Percentiles rank a stretch among this genome's conserved stretches.
Evolutionary conservation across 495 filamentous ascomycete genomes (phyloP).

Genomic region (Neurospora tetraspora): DNA sequence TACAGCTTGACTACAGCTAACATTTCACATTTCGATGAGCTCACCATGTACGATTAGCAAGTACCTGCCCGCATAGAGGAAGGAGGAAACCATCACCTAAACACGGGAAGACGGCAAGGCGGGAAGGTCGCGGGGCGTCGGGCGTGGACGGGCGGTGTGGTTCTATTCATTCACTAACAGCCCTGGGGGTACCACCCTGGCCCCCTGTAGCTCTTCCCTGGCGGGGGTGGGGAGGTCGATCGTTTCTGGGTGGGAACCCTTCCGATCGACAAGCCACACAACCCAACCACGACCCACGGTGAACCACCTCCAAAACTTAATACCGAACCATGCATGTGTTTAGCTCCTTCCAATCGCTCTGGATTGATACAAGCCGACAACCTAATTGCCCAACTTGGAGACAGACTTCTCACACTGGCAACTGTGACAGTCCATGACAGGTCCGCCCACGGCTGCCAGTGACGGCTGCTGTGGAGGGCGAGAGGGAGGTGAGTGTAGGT

Average conservation of each 20-base stretch:
- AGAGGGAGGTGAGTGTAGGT: neutral
- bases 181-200: neutral
- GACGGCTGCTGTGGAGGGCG: neutral
- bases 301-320: conserved; percentile 10
- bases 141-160: neutral
- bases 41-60: neutral
- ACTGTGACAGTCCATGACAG: neutral
- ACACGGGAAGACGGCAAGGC: neutral
- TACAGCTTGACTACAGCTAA: neutral
- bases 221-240: too few species aligned
- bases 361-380: neutral
- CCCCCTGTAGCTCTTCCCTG: neutral
- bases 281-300: neutral
- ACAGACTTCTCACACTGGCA: neutral
- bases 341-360: conserved; percentile 12
- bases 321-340: conserved; percentile 28
- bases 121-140: neutral
- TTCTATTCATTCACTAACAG: neutral
- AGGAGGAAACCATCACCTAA: too few species aligned
- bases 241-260: neutral
- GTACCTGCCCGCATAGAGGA: neutral
- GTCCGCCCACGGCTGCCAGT: neutral
- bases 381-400: neutral
- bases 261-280: conserved; percentile 1
- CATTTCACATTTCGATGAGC: neutral